Base-by-base conservation (phyloP, 1,284 basidiomycete genomes). In the Ceratobasidium sp. region DNA sequence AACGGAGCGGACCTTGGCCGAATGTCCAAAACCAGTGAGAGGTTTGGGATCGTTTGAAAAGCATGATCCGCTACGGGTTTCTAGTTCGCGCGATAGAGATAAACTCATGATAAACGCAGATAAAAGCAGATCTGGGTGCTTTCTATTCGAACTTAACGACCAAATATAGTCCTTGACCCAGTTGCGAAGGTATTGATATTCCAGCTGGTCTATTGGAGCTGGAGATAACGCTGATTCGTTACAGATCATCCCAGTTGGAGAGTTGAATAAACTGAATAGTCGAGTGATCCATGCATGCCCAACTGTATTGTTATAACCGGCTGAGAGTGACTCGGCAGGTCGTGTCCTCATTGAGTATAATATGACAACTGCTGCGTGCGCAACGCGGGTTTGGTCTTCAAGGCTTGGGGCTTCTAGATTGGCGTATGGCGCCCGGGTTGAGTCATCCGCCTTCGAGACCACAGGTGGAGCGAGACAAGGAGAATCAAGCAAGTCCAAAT, bases 61-160 rank as follows among this genome's bases (percentile, higher is more conserved):
- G 26, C 28, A 39, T 39, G 33, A 33, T 20, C 2, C 33, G n/a
- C 39, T 15, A 7, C 28, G 60, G 10, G 33, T 63, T 12, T 42
- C 49, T 13, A 76, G 33, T 39, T 76, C 73, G n/a, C 18, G 56
- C 12, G 18, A 18, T 33, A 76, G 28, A 3, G 73, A 28, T 7
- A 67, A 28, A 28, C 51, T 40, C 63, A 56, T 66, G 20, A 76
- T 33, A 20, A 76, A 40, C 20, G 42, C 40, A 12, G 73, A 66
- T 9, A 61, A 20, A 67, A 55, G 67, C 7, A 44, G 33, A 18
- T 67, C 49, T 5, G 51, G 46, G 51, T 56, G 39, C 15, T 67
- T 39, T 3, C 60, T 39, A 7, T 2, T n/a, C 10, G 60, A 39
- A 7, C 40, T 63, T 3, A 40, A n/a, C 28, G 33, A 40, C 20